Base-by-base conservation (phyloP, 768 basidiomycete genomes). In the Hebeloma cylindrosporum region DNA sequence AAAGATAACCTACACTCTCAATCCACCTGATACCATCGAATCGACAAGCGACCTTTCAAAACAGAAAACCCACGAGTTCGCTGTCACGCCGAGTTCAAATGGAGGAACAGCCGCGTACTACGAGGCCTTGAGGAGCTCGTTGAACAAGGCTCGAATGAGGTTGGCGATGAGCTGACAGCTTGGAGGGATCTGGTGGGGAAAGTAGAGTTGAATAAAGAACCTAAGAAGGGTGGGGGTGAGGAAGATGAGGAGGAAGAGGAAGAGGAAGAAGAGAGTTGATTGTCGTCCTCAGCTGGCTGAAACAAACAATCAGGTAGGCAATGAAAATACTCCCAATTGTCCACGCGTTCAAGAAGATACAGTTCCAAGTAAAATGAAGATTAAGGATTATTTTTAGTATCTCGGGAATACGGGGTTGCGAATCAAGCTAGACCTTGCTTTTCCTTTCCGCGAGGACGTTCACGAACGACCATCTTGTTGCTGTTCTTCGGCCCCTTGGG, bases 401-500 rank as follows among this genome's bases (percentile, higher is more conserved):
- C 30, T 32, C n/a, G 29, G 40, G 32, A 40, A 30, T 45, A 48
- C 33, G 57, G 29, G 17, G 27, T 44, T 30, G 45, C 28, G 31
- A 56, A 53, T 47, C 53, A 67, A 53, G 72, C 72, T 42, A 67
- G 65, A 60, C 70, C 68, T 40, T 64, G 67, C 65, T 72, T 74
- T 54, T 75, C 73, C 58, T 72, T 72, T 31, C 91, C 90, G 54
- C 91, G 73, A 35, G 92, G 90, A 31, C 92, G 76, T 67, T 93
- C 88, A 48, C 81, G 80, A 58, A 94, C 68, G 44, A 94, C 92
- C 81, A 88, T 79, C 75, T 85, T 90, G 74, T 93, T 93, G 58
- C 87, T 85, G 63, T 82, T 82, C 75, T 90, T 90, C 40, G 89
- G 89, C 16, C 90, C 92, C 59, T 88, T 91, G 46, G 87, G 89